Evolutionary conservation across 768 basidiomycete species (phyloP).

Genomic region (Hortiboletus flavorubellus): DNA sequence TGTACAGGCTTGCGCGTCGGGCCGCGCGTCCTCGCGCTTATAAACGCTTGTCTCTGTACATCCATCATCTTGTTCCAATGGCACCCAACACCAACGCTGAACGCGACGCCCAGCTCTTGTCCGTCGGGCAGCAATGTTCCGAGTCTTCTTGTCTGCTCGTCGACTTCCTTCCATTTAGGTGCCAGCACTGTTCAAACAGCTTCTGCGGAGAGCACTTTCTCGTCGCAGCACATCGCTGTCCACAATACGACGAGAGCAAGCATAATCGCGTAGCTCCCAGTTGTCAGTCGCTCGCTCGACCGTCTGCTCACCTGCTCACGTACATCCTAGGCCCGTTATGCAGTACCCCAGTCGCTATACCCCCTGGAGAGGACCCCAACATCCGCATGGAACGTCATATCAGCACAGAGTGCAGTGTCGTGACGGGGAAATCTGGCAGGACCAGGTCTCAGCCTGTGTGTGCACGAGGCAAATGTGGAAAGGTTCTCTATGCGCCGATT

Average conservation of each 20-base stretch:
- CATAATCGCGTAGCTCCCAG: constrained; percentile 74
- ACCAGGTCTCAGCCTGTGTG: constrained; percentile 53
- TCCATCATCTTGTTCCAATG: background rate
- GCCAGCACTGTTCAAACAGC: constrained; percentile 66
- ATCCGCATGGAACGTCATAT: constrained; percentile 78
- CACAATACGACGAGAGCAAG: constrained; percentile 66
- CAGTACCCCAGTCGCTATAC: constrained; percentile 68
- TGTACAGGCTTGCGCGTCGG: constrained; percentile 17
- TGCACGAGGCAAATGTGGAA: constrained; percentile 60
- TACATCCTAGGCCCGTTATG: constrained; percentile 64
- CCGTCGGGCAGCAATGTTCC: constrained; percentile 71
- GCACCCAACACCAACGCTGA: constrained; percentile 25
- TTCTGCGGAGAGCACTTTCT: constrained; percentile 83
- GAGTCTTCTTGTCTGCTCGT: constrained; percentile 62
- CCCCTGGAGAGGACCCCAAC: constrained; percentile 79
- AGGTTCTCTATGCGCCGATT: constrained; percentile 73
- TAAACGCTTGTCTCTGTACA: constrained; percentile 11
- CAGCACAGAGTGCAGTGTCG: constrained; percentile 58
- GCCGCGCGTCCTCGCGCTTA: constrained; percentile 30
- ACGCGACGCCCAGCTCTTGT: constrained; percentile 56
- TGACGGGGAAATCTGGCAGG: constrained; percentile 57
- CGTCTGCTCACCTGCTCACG: background rate
- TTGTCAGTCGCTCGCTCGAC: constrained; percentile 43
- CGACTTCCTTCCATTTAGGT: constrained; percentile 86
- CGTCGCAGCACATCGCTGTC: constrained; percentile 62